Conservation (phyloP, 2,329 filamentous ascomycete species). For the Cladosporium colombiae region DNA sequence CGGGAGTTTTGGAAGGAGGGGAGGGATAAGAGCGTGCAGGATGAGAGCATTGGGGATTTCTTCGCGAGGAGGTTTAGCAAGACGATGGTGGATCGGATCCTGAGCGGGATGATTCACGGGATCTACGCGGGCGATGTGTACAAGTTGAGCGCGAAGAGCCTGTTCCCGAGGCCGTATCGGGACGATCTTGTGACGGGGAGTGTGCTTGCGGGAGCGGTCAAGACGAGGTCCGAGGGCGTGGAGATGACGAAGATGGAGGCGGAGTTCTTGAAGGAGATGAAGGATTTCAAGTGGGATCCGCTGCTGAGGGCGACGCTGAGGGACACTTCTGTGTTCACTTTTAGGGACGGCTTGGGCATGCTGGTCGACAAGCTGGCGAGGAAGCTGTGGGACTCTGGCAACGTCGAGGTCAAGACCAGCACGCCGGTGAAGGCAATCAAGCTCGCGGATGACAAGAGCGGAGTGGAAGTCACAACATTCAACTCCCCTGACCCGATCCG, state of each 20-base stretch:
- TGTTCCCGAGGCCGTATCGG: slow-evolving; percentile 55
- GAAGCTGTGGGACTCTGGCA: slow-evolving; percentile 40
- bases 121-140: slow-evolving; percentile 90
- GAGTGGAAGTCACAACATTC: slow-evolving; percentile 38
- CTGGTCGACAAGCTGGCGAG: slow-evolving; percentile 41
- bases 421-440: slow-evolving; percentile 50
- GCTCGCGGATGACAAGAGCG: slow-evolving; percentile 30
- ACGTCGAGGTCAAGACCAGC: slow-evolving; percentile 43
- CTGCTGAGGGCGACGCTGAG: slow-evolving; percentile 37
- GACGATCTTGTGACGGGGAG: slow-evolving; percentile 50
- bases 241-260: slow-evolving; percentile 39
- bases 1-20: slow-evolving; percentile 35
- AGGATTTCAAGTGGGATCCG: slow-evolving; percentile 38
- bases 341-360: slow-evolving; percentile 46
- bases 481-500: slow-evolving; percentile 23
- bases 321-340: slow-evolving; percentile 44
- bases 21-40: slow-evolving; percentile 46
- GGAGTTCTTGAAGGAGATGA: slow-evolving; percentile 35
- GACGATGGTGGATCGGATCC: slow-evolving; percentile 67
- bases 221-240: slow-evolving; percentile 34
- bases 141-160: slow-evolving; percentile 70
- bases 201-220: slow-evolving; percentile 38
- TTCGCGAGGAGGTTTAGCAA: slow-evolving; percentile 57
- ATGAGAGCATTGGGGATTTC: slow-evolving; percentile 74
- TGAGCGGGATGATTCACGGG: slow-evolving; percentile 77